Evolutionary conservation across 306 rosid genomes (phyloP), one percentile per base, ranked within the genome.

Genomic region (Ziziphus jujuba): DNA sequence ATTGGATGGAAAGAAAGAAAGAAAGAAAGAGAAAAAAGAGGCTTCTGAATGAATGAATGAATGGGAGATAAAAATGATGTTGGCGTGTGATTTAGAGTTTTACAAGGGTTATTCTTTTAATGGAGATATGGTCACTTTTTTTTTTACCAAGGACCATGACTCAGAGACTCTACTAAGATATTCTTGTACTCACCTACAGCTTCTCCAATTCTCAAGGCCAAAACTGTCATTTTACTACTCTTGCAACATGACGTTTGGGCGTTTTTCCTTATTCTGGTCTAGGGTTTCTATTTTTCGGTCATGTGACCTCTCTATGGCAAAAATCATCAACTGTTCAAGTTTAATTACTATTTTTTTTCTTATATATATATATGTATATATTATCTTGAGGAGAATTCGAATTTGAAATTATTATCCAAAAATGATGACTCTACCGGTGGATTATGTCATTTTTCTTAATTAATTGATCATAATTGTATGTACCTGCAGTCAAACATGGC

Each of bases 281-380:
- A 87, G 92, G 91, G 87, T 79, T 88, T 75, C 84, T 82, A 69
- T 66, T 6, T 75, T 58, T 71, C 12, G 76, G 69, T 51, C 60
- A 71, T 84, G 82, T 69, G 49, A 17, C 36, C 68, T 54, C 59
- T 48, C 48, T 35, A 35, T 23, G 23, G 6, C 20, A 9, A 16
- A 20, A 17, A 17, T 50, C 20, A 20, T 6, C 20, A 50, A 50
- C 22, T 50, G 45, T 40, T 40, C 13, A 7, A 12, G 45, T 40
- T 40, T 28, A 28, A 28, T 40, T 40, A 40, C 45, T 12, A 40
- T 7, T 40, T 40, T 40, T 40, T 28, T 28, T 28, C 33, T 28
- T 28, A 28, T 4, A 28, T 28, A 28, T 28, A 28, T 28, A 1
- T 28, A 28, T 28, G 33, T 28, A 28, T 4, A 4, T 28, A 28